Evolutionary conservation across 208 protist species (phyloP).

Genomic region (Dictyostelium gargantuum): DNA sequence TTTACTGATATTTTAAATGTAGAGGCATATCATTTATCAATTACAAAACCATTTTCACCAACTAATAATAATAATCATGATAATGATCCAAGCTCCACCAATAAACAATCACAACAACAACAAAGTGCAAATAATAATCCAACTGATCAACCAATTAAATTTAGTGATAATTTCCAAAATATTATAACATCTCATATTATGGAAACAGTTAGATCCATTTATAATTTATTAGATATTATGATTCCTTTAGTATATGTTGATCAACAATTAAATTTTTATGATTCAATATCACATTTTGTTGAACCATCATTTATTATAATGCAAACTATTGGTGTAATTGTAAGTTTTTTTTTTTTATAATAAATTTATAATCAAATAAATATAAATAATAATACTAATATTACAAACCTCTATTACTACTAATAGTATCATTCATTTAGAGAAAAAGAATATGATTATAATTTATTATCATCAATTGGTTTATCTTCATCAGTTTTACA

Average conservation of each 20-base stretch:
- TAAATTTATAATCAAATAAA: no score
- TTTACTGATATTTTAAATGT: background rate
- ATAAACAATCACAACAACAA: background rate
- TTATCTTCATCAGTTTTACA: slow-evolving; percentile 12
- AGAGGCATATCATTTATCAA: slow-evolving; percentile 29
- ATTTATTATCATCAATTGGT: background rate
- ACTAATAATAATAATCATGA: background rate
- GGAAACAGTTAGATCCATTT: slow-evolving; percentile 28
- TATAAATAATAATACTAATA: background rate
- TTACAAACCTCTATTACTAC: no score
- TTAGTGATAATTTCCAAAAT: background rate
- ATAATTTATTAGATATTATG: slow-evolving; percentile 1
- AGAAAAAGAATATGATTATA: background rate
- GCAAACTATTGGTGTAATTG: slow-evolving; percentile 7
- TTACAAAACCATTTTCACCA: background rate
- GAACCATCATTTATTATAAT: background rate
- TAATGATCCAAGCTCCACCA: background rate
- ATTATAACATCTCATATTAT: slow-evolving; percentile 6
- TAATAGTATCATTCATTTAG: slow-evolving; percentile 48
- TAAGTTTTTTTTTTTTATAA: no score
- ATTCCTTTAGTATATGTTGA: background rate
- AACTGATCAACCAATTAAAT: background rate
- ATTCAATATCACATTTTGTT: slow-evolving; percentile 15
- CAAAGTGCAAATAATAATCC: background rate
- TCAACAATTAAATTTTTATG: background rate